Evolutionary conservation across 2,329 filamentous ascomycete species (phyloP).

Genomic region (Neofusicoccum sp.): DNA sequence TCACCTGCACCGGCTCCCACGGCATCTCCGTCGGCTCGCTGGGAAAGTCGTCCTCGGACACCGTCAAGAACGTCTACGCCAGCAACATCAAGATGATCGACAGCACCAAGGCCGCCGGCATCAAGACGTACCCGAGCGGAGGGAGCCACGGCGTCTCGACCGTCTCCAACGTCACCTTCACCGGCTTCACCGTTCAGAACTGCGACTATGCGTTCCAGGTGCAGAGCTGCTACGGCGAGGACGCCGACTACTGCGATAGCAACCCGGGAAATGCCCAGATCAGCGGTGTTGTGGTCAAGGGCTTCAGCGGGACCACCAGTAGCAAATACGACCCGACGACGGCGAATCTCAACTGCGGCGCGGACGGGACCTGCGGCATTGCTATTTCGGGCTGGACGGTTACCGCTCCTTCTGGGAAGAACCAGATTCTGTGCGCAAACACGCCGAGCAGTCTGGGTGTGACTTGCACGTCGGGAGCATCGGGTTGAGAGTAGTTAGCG

Average conservation of each 20-base stretch:
- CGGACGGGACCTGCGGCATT: constrained; percentile 9
- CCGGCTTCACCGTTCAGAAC: constrained; percentile 40
- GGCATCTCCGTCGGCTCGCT: constrained; percentile 53
- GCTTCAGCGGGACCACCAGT: constrained; percentile 59
- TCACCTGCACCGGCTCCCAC: constrained; percentile 49
- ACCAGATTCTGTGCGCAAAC: constrained; percentile 15
- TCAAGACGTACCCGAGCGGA: constrained; percentile 50
- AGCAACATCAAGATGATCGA: constrained; percentile 44
- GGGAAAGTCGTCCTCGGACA: constrained; percentile 44
- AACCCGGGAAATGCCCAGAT: constrained; percentile 10
- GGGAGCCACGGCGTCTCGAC: constrained; percentile 37
- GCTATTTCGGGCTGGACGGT: constrained; percentile 13
- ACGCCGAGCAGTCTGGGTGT: constrained; percentile 11
- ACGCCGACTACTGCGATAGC: constrained; percentile 14
- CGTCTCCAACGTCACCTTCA: constrained; percentile 48
- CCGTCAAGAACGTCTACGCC: constrained; percentile 48
- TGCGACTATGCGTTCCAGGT: constrained; percentile 51
- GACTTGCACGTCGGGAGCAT: constrained; percentile 11
- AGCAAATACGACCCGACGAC: constrained; percentile 43
- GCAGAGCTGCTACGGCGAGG: constrained; percentile 45
- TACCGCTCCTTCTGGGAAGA: constrained; percentile 3
- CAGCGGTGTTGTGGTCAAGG: constrained; percentile 42
- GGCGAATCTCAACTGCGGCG: constrained; percentile 18
- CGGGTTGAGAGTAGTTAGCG: not conserved
- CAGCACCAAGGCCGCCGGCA: constrained; percentile 50